A percentile compares a stretch with the other conserved stretches of the same genome.
phyloP scores from a whole-genome alignment of 352 stramenopile species.

The Globisporangium cederbergense region DNA sequence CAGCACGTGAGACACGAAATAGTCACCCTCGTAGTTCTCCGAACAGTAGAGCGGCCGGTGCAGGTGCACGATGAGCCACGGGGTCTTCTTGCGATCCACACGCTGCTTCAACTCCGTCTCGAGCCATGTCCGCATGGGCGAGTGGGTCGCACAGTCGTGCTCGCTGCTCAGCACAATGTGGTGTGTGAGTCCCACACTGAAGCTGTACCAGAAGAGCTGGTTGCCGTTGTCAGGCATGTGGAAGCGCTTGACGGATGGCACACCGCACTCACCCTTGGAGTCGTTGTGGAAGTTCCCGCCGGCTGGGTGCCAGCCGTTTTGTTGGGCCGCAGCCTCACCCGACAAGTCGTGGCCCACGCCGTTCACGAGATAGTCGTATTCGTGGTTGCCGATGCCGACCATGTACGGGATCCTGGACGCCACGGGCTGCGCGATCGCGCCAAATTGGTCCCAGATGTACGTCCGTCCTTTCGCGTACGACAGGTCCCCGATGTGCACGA shows the following conservation, averaged over 20 bases:
- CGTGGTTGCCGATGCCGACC: conserved; percentile 40
- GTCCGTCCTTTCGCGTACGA: conserved; percentile 64
- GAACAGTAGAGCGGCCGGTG: conserved; percentile 32
- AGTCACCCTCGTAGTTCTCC: conserved; percentile 15
- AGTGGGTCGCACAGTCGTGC: conserved; percentile 19
- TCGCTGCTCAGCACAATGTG: conserved; percentile 31
- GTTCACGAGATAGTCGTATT: conserved; percentile 36
- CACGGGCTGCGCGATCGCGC: conserved; percentile 71
- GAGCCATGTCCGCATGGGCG: conserved; percentile 26
- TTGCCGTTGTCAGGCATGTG: conserved; percentile 38
- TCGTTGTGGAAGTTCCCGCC: conserved; percentile 29
- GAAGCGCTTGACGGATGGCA: conserved; percentile 53
- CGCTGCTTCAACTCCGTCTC: conserved; percentile 16
- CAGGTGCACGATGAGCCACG: conserved; percentile 29
- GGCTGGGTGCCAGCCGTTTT: conserved; percentile 26
- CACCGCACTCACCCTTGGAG: conserved; percentile 65
- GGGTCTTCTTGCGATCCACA: conserved; percentile 23
- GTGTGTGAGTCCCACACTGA: conserved; percentile 22
- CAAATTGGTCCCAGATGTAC: conserved; percentile 78
- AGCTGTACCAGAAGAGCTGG: conserved; percentile 32
- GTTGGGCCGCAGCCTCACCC: conserved; percentile 27
- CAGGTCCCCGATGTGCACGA: conserved; percentile 78
- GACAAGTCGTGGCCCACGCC: conserved; percentile 28
- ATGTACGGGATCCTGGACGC: conserved; percentile 67
- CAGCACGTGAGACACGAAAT: conserved; percentile 18